These are phyloP conservation scores for Lasiodiplodia gonubiensis DNA, from an alignment of 2,329 filamentous ascomycete species.

Conservation along the genomic window DNA sequence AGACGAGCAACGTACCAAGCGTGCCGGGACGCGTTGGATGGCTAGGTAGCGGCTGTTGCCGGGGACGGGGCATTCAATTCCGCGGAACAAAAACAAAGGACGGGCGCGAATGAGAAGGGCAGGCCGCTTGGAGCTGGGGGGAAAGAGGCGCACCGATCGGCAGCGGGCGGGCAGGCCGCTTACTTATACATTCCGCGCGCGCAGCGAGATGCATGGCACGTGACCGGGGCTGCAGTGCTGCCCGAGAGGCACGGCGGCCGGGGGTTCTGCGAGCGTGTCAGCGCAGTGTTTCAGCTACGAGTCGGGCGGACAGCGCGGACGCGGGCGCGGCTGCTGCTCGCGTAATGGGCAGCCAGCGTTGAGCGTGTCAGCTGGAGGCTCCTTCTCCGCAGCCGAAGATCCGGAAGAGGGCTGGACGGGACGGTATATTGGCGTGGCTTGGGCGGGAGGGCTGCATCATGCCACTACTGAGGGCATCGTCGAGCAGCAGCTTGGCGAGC, in stretches of 20 bases:
- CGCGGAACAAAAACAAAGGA: slow-evolving; percentile 12
- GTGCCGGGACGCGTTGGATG: background rate
- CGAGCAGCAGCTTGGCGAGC: slow-evolving; percentile 9
- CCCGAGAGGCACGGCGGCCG: slow-evolving; percentile 9
- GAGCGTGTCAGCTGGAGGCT: slow-evolving; percentile 9
- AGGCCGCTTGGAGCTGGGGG: slow-evolving; percentile 5
- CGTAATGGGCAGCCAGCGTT: slow-evolving; percentile 4
- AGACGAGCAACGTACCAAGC: slow-evolving; percentile 7
- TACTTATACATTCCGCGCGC: slow-evolving; percentile 23
- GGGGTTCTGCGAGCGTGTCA: background rate
- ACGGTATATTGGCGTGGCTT: slow-evolving; percentile 22
- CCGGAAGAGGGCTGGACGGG: slow-evolving; percentile 11
- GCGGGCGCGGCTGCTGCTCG: slow-evolving; percentile 3
- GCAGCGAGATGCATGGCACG: slow-evolving; percentile 1
- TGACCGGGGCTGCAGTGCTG: slow-evolving; percentile 14
- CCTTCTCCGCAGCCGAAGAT: slow-evolving; percentile 18
- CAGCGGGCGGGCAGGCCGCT: slow-evolving; percentile 11
- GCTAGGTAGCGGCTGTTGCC: background rate
- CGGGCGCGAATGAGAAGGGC: slow-evolving; percentile 10
- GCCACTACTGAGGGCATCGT: slow-evolving; percentile 5
- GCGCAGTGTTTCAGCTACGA: slow-evolving; percentile 16
- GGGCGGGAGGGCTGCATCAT: slow-evolving; percentile 15
- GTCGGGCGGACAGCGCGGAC: slow-evolving; percentile 2
- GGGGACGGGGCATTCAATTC: background rate
- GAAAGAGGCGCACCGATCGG: slow-evolving; percentile 20